Evolutionary conservation across 139 green algal species (phyloP), one percentile per base, ranked within the genome.

Genomic region (Nannochloris sp.): DNA sequence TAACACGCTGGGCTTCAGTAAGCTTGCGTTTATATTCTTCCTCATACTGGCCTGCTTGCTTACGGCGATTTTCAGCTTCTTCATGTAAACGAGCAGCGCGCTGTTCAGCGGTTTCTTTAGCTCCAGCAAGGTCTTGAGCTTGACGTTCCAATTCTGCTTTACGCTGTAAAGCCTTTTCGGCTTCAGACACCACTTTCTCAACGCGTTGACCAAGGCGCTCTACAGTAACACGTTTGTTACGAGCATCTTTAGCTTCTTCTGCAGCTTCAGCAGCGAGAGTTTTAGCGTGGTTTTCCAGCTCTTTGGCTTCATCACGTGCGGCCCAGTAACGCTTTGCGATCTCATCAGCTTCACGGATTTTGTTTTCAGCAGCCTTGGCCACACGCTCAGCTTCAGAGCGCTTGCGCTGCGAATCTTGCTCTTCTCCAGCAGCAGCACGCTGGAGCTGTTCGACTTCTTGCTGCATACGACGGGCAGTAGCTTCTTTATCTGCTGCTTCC

Each of bases 311-410:
- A 30, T 75, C 68, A 6, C 68, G 68, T 37, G 58, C 60, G 29
- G 32, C 31, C 68, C 68, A 75, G 68, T 75, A 75, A n/a, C 37
- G 12, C 30, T 64, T 60, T n/a, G 68, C 68, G 23, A 75, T 36
- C 36, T 75, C 59, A 25, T 75, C 68, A 19, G 53, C 61, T 59
- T 75, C 60, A 13, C 5, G 4, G n/a, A 60, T 70, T 48, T 69
- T 68, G 15, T 25, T 10, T 35, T 35, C 25, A 1, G 65, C 65
- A 59, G 15, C 25, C 54, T 48, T 32, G 9, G 24, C 24, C 27
- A 56, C 35, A 4, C 12, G 34, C 45, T 75, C 68, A 2, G 60
- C 48, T 56, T 65, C 42, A 14, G 1, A 27, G 42, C 61, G 25
- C 68, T 64, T 70, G 47, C 60, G 60, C 32, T 14, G 24, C 10